phyloP scores from a whole-genome alignment of 495 filamentous ascomycete genomes.

The Cercophora sp. region DNA sequence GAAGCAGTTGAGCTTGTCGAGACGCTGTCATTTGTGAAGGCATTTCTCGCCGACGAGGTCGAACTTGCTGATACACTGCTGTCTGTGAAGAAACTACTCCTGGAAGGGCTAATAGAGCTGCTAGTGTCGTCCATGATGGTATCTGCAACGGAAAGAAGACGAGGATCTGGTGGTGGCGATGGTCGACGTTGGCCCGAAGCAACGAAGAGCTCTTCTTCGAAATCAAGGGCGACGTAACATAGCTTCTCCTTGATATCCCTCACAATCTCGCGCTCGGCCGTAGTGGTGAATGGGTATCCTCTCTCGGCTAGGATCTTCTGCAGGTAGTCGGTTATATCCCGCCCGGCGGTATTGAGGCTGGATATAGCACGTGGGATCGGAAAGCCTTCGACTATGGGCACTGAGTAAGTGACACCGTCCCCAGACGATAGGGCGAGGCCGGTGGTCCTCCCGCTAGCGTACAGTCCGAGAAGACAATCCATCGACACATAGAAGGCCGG shows the following conservation, averaged over 20 bases:
- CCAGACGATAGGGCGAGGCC: not conserved
- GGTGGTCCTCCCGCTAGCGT: not conserved
- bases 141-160: not conserved
- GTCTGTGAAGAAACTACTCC: not conserved
- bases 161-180: not conserved
- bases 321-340: slow-evolving; percentile 1
- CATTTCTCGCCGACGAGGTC: not conserved
- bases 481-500: not conserved
- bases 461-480: not conserved
- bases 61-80: not conserved
- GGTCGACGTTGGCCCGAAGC: slow-evolving; percentile 51
- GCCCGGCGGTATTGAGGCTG: not conserved
- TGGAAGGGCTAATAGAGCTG: not conserved
- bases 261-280: slow-evolving; percentile 99
- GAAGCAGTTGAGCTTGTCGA: too few relatives aligned
- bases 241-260: slow-evolving; percentile 99
- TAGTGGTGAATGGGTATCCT: slow-evolving; percentile 98
- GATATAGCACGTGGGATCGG: not conserved
- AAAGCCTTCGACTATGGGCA: not conserved
- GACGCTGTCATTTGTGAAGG: too few relatives aligned
- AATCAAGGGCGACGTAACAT: slow-evolving; percentile 98
- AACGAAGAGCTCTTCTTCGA: slow-evolving; percentile 99
- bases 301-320: slow-evolving; percentile 95
- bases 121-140: not conserved
- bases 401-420: not conserved